Evolutionary conservation across 2,329 filamentous ascomycete genomes (phyloP), one percentile per base, ranked within the genome.

Genomic region (Colletotrichum sp.): DNA sequence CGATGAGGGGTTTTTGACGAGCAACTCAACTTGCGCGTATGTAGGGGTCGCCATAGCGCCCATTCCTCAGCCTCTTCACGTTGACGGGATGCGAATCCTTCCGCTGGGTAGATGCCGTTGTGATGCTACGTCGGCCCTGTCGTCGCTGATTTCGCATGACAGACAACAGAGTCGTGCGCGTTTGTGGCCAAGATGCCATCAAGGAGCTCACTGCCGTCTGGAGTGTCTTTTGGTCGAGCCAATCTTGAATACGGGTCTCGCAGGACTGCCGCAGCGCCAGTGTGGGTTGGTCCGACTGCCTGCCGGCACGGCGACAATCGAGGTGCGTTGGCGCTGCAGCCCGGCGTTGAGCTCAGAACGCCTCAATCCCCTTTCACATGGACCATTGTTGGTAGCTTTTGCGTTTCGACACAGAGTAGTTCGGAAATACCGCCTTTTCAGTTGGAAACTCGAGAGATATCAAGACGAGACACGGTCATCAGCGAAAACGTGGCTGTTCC

Each of bases 221-320:
- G 64, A 52, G 70, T 30, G 56, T n/a, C 30, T 32, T 32, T 21
- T 8, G 9, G 55, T 34, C 56, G 38, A 48, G 34, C 62, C 32
- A 75, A 75, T 75, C n/a, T 75, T 68, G 70, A 38, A 65, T 65
- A 75, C 56, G 69, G 73, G 73, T 70, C 73, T 18, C 18, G 26
- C 34, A 34, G 69, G 56, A 73, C 32, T 75, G 73, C 69, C 73
- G 70, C 64, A 56, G 38, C 69, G 56, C 55, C 38, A 34, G 64
- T 34, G 64, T 73, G 73, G 55, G 32, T 58, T 61, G 38, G 62
- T 52, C 36, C 58, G 21, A 52, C 16, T 62, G 61, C 34, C n/a
- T 48, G 64, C 43, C 70, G 55, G 32, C 34, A 24, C 18, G 24
- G 43, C 43, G 32, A 56, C 36, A 16, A n/a, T 43, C n/a, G 32